Conservation (phyloP, 495 filamentous ascomycete genomes). For the Tuber melanosporum region DNA sequence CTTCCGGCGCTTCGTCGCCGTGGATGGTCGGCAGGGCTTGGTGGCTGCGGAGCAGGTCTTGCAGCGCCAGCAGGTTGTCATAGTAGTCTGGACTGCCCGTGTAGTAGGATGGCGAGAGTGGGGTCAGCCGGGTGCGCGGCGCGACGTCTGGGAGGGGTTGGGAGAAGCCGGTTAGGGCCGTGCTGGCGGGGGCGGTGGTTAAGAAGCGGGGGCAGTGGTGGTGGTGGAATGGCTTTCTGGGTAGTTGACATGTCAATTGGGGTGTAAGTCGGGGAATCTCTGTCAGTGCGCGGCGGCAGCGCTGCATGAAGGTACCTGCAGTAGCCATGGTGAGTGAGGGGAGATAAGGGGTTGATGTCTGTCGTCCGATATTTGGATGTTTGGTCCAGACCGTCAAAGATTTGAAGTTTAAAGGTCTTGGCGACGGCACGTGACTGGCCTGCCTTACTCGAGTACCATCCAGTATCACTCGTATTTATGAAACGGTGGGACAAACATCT, state of each 20-base stretch:
- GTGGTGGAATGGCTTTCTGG: neutral
- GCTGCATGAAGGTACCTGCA: conserved; percentile 22
- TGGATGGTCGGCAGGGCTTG: conserved; percentile 62
- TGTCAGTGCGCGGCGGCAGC: conserved; percentile 18
- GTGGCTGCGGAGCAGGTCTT: conserved; percentile 62
- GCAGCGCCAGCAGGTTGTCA: conserved; percentile 70
- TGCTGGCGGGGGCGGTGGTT: conserved; percentile 24
- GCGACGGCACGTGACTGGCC: neutral
- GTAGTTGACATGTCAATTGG: conserved; percentile 16
- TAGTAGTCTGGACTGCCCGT: conserved; percentile 76
- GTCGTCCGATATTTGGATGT: neutral
- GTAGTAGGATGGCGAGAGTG: conserved; percentile 87
- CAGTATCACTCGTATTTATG: neutral
- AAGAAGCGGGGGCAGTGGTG: conserved; percentile 29
- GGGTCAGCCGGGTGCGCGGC: conserved; percentile 61
- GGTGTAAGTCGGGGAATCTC: conserved; percentile 14
- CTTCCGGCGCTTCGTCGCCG: conserved; percentile 59
- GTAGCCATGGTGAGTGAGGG: conserved; percentile 26
- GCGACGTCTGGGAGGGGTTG: conserved; percentile 15
- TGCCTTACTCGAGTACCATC: neutral
- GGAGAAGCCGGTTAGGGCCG: neutral
- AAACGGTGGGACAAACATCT: neutral
- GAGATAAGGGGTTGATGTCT: neutral
- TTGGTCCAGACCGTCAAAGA: neutral
- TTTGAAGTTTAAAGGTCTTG: neutral